These are phyloP conservation scores for Dryas alaskensis DNA, from an alignment of 306 rosid genomes.

Conservation along the genomic window DNA sequence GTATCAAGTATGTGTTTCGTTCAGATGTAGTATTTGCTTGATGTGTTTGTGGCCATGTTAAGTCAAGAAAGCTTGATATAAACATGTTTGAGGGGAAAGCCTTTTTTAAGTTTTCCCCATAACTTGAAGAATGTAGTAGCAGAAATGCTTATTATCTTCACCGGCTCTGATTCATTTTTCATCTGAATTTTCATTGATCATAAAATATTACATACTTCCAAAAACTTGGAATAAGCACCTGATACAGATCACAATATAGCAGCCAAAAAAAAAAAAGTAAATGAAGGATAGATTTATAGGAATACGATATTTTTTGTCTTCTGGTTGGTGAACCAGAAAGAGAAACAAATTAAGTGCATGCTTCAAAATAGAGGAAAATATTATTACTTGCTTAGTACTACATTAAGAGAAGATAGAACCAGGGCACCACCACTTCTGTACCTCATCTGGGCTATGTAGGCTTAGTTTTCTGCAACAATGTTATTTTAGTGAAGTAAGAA, in stretches of 20 bases:
- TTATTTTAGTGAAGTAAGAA: not conserved
- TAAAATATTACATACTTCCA: not conserved
- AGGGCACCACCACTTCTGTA: not conserved
- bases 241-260: not conserved
- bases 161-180: not conserved
- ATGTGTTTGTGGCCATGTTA: constrained; percentile 26
- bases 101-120: not conserved
- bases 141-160: not conserved
- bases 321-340: constrained; percentile 6
- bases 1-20: constrained; percentile 81
- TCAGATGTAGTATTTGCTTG: constrained; percentile 79
- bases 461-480: not conserved
- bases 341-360: not conserved
- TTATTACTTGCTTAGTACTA: not conserved
- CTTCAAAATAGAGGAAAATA: constrained; percentile 6
- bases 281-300: not conserved
- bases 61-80: constrained; percentile 4
- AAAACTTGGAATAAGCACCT: not conserved
- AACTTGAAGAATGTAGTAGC: not conserved
- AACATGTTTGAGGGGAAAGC: not conserved
- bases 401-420: not conserved
- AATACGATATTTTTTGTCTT: not conserved
- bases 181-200: not conserved
- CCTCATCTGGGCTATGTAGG: not conserved
- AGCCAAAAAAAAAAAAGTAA: not conserved